Percentiles rank a stretch among this genome's conserved stretches.
phyloP scores from a whole-genome alignment of 140 eudicot genomes.

The Ambrosia hybrid region DNA sequence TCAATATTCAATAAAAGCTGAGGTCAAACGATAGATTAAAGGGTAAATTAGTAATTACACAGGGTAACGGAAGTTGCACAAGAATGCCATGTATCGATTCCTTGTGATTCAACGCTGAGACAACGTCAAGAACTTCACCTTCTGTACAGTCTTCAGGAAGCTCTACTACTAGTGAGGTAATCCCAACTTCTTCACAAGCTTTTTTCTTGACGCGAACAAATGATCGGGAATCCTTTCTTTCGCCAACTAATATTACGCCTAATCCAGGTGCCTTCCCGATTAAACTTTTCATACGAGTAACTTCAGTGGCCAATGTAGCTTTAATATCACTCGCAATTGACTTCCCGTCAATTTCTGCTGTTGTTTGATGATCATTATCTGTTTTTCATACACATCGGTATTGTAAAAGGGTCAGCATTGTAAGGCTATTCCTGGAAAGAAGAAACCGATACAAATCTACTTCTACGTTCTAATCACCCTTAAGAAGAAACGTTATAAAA shows the following conservation, averaged over 20 bases:
- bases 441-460: too few relatives aligned
- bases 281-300: constrained; percentile 34
- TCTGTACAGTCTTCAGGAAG: constrained; percentile 42
- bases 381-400: constrained; percentile 6
- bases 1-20: not conserved
- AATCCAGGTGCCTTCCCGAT: constrained; percentile 46
- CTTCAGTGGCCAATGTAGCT: constrained; percentile 35
- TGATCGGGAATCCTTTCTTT: constrained; percentile 42
- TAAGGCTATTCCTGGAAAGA: not conserved
- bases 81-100: constrained; percentile 52
- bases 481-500: not conserved
- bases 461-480: not conserved
- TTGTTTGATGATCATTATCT: constrained; percentile 3
- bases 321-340: constrained; percentile 43
- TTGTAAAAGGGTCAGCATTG: not conserved
- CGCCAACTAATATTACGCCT: constrained; percentile 45
- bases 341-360: constrained; percentile 39
- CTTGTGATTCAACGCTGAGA: constrained; percentile 36
- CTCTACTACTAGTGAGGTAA: constrained; percentile 27
- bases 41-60: constrained; percentile 30
- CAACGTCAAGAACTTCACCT: constrained; percentile 31
- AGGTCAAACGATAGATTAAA: not conserved
- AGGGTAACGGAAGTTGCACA: constrained; percentile 58
- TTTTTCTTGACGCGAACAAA: constrained; percentile 47
- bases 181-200: constrained; percentile 55